These are phyloP conservation scores for Sclerotiophoma versabilis DNA, from an alignment of 2,329 filamentous ascomycete genomes.

Conservation along the genomic window DNA sequence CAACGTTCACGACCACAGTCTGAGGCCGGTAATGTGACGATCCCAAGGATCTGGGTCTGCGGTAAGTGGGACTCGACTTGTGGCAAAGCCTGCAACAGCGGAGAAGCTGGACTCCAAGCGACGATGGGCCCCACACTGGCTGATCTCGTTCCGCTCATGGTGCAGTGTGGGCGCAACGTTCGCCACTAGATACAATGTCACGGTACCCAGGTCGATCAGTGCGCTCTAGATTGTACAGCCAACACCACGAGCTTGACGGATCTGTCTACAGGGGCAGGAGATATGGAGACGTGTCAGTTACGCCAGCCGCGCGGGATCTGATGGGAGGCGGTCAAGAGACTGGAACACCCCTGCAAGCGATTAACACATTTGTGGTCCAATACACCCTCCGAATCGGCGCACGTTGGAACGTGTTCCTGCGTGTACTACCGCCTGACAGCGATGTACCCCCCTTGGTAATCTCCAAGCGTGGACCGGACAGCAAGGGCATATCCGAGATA, in stretches of 20 bases:
- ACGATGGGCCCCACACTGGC: conserved; percentile 14
- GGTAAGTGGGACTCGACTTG: conserved; percentile 14
- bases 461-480: conserved; percentile 2
- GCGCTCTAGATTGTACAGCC: background rate
- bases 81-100: conserved; percentile 12
- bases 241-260: background rate
- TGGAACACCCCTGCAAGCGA: background rate
- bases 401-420: conserved; percentile 12
- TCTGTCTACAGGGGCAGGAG: background rate
- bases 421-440: conserved; percentile 12
- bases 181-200: conserved; percentile 8
- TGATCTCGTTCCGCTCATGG: conserved; percentile 9
- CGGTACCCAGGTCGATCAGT: conserved; percentile 9
- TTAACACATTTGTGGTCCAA: background rate
- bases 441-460: conserved; percentile 7
- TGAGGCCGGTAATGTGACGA: conserved; percentile 4
- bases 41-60: conserved; percentile 16
- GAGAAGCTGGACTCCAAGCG: conserved; percentile 11
- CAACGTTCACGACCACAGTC: background rate
- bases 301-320: conserved; percentile 2
- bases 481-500: conserved; percentile 1
- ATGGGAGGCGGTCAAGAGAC: conserved; percentile 1
- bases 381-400: background rate
- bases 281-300: conserved; percentile 7
- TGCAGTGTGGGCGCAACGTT: conserved; percentile 8